Conservation (phyloP, 768 basidiomycete species). For the Rickenella mellea region DNA sequence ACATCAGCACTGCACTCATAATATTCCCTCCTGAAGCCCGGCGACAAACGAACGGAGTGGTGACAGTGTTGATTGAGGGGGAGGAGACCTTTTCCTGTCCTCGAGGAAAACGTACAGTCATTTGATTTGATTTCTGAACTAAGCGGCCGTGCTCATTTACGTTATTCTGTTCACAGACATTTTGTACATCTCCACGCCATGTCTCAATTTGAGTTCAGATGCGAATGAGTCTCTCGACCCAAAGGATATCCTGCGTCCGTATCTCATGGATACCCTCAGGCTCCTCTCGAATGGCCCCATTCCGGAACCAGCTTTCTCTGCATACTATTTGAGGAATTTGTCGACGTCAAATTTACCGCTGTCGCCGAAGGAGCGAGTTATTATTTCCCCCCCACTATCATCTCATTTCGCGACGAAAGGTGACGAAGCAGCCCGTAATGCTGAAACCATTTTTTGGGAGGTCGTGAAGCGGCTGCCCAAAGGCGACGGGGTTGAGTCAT, state of each 20-base stretch:
- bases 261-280: slow-evolving; percentile 39
- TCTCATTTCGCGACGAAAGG: slow-evolving; percentile 39
- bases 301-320: slow-evolving; percentile 47
- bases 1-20: slow-evolving; percentile 41
- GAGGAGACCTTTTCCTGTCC: slow-evolving; percentile 70
- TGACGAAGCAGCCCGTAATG: slow-evolving; percentile 47
- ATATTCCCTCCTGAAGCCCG: slow-evolving; percentile 63
- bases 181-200: slow-evolving; percentile 47
- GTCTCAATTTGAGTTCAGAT: slow-evolving; percentile 14
- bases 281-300: slow-evolving; percentile 8
- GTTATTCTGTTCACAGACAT: slow-evolving; percentile 33
- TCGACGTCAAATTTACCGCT: not conserved
- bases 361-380: not conserved
- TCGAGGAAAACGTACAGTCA: slow-evolving; percentile 55
- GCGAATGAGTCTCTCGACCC: slow-evolving; percentile 21
- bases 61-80: slow-evolving; percentile 59
- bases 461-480: slow-evolving; percentile 21
- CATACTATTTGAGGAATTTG: slow-evolving; percentile 29
- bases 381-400: slow-evolving; percentile 13
- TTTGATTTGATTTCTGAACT: not conserved
- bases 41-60: slow-evolving; percentile 31
- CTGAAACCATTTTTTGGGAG: slow-evolving; percentile 49
- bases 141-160: not conserved
- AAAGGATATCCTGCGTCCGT: slow-evolving; percentile 43
- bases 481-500: not conserved